phyloP scores from a whole-genome alignment of 495 filamentous ascomycete species.

The Lasiosphaeriaceae sp. region DNA sequence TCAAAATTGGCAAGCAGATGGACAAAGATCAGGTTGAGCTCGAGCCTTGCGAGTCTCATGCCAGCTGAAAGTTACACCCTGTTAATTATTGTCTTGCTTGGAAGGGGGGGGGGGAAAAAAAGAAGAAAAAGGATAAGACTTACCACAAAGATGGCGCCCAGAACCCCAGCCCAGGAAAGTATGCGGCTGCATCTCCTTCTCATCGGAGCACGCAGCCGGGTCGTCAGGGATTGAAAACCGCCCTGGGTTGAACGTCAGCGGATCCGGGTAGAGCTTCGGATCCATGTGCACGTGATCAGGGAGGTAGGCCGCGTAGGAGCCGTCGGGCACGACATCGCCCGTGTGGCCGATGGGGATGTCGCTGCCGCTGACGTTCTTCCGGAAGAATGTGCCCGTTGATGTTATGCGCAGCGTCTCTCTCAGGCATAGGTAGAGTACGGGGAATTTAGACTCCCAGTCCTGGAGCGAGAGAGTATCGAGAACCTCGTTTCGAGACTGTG shows the following conservation, averaged over 20 bases:
- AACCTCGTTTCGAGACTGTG: constrained; percentile 34
- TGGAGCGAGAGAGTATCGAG: constrained; percentile 36
- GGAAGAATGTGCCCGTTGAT: constrained; percentile 25
- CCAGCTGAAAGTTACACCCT: not conserved
- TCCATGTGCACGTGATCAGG: constrained; percentile 38
- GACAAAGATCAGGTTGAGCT: not conserved
- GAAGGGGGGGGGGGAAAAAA: not conserved
- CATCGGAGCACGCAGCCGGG: constrained; percentile 6
- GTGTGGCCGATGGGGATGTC: constrained; percentile 33
- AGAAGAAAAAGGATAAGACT: not conserved
- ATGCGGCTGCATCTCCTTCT: constrained; percentile 32
- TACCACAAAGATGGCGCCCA: constrained; percentile 41
- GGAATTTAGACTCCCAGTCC: constrained; percentile 46
- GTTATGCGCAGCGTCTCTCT: constrained; percentile 42
- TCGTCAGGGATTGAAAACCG: constrained; percentile 29
- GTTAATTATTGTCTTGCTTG: not conserved
- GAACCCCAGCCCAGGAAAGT: constrained; percentile 44
- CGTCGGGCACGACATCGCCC: constrained; percentile 41
- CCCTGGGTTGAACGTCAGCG: constrained; percentile 39
- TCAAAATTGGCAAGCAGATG: not conserved
- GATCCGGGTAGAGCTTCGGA: constrained; percentile 39
- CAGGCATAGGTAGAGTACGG: constrained; percentile 39
- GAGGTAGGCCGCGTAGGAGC: not conserved
- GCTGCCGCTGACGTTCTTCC: constrained; percentile 35
- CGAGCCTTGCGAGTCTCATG: not conserved